phyloP scores from a whole-genome alignment of 352 stramenopile genomes.

The Pythium rishiriense region DNA sequence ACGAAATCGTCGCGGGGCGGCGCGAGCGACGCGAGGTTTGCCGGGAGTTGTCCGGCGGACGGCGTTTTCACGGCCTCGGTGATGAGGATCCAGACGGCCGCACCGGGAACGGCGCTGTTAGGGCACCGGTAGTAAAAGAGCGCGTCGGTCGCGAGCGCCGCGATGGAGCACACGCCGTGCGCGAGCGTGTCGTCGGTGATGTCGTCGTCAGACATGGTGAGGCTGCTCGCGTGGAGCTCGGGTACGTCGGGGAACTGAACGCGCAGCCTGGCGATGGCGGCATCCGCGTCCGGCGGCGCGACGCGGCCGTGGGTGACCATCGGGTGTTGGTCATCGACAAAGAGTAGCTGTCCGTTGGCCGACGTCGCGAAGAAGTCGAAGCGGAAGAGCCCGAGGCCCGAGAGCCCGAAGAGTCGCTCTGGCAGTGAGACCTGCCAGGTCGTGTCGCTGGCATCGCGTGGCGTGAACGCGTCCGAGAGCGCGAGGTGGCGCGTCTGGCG shows the following conservation, averaged over 20 bases:
- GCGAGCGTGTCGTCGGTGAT: slow-evolving; percentile 20
- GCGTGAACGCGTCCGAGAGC: slow-evolving; percentile 14
- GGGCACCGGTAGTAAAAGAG: slow-evolving; percentile 30
- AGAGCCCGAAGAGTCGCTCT: slow-evolving; percentile 23
- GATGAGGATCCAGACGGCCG: slow-evolving; percentile 24
- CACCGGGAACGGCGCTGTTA: slow-evolving; percentile 13
- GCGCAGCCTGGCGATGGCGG: slow-evolving; percentile 13
- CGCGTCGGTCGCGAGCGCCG: slow-evolving; percentile 18
- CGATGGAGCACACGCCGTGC: slow-evolving; percentile 26
- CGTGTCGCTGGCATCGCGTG: slow-evolving; percentile 2
- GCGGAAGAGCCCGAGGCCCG: slow-evolving; percentile 16
- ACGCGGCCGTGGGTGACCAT: slow-evolving; percentile 22
- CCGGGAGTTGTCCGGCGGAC: background rate
- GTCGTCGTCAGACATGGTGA: background rate
- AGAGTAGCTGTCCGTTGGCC: slow-evolving; percentile 12
- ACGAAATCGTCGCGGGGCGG: slow-evolving; percentile 4
- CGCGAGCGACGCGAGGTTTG: slow-evolving; percentile 13
- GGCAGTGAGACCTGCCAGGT: slow-evolving; percentile 22
- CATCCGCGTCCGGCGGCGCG: background rate
- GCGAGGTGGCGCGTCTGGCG: slow-evolving; percentile 23
- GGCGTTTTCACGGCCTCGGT: background rate
- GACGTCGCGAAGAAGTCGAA: slow-evolving; percentile 29
- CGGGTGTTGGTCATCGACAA: slow-evolving; percentile 20
- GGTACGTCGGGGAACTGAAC: slow-evolving; percentile 10
- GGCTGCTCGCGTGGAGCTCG: slow-evolving; percentile 15